Evolutionary conservation across 441 rosid genomes (phyloP), one percentile per base, ranked within the genome.

Genomic region (Populus hybrid): DNA sequence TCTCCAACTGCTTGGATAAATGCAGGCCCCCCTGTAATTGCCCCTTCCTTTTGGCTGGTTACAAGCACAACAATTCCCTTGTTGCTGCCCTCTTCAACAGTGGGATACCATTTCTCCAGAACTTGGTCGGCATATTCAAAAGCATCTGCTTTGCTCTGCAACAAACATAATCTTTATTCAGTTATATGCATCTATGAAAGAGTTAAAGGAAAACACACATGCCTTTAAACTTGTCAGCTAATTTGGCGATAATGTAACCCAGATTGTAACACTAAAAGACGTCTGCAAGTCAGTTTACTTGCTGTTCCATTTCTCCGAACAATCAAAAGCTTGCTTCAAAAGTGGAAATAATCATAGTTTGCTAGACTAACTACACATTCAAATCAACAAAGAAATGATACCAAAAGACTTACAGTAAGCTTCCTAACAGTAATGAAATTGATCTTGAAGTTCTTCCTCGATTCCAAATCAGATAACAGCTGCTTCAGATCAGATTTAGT

Each of bases 91-190:
- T 91, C 93, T 87, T 95, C 98, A 65, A 93, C 81, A 1, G 92
- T 84, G 18, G 99, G 99, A 80, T 93, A 95, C 97, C 98, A 95
- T 70, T 83, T 85, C 86, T 95, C 99, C 81, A 95, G 82, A 70
- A 95, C 94, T 86, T 93, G 97, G 81, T 95, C 99, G 76, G 98
- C 98, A 81, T 89, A 93, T 93, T 95, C 99, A 74, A 93, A 95
- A 35, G 99, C 99, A 90, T 95, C 99, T 78, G 99, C 99, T 85
- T 95, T 95, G 86, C 97, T 95, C 99, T 95, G 89, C 87, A 82
- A 42, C 74, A 78, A 83, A 70, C 40, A 38, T 70, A 63, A 59
- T 63, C 69, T 67, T 67, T 40, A 20, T 50, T 79, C 69, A 76
- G n/a, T 28, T 40, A 18, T 57, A 59, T 57, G 63, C 63, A 57